phyloP scores from a whole-genome alignment of 768 basidiomycete genomes.

The Dioszegia crocea region DNA sequence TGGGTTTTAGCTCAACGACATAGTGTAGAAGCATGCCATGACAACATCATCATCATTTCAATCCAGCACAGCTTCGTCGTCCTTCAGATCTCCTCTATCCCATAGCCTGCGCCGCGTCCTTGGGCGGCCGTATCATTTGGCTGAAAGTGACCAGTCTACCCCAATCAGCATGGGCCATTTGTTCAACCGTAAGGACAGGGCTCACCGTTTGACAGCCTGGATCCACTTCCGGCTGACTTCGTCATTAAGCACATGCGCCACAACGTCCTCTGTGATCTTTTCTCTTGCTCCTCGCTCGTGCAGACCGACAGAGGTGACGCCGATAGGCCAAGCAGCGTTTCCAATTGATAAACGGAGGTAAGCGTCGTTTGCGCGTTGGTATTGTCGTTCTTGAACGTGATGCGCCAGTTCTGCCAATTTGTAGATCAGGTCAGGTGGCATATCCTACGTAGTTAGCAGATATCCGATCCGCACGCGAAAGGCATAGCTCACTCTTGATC shows the following conservation, averaged over 20 bases:
- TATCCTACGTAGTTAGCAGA: slow-evolving; percentile 53
- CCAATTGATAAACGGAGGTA: slow-evolving; percentile 96
- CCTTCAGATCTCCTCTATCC: too few species aligned
- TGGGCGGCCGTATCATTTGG: slow-evolving; percentile 92
- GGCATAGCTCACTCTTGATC: slow-evolving; percentile 66
- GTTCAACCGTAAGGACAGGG: too few species aligned
- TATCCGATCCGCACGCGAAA: not conserved
- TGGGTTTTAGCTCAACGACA: too few species aligned
- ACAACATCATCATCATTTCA: too few species aligned
- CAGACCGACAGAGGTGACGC: slow-evolving; percentile 99
- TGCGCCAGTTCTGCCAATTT: slow-evolving; percentile 90
- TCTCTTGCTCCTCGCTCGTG: slow-evolving; percentile 97
- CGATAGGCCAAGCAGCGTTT: slow-evolving; percentile 99
- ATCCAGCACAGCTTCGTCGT: too few species aligned
- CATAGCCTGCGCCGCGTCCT: slow-evolving; percentile 73
- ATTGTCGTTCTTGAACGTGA: slow-evolving; percentile 91
- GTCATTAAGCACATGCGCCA: slow-evolving; percentile 97
- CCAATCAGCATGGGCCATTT: too few species aligned
- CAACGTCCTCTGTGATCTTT: slow-evolving; percentile 94
- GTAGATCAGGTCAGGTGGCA: slow-evolving; percentile 78
- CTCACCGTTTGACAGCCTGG: slow-evolving; percentile 88
- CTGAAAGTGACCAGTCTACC: slow-evolving; percentile 87
- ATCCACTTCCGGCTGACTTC: slow-evolving; percentile 99
- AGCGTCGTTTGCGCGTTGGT: slow-evolving; percentile 92
- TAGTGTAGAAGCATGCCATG: too few species aligned